Evolutionary conservation across 176 grass and related monocot genomes (phyloP).

Genomic region (Bothriochloa decipiens): DNA sequence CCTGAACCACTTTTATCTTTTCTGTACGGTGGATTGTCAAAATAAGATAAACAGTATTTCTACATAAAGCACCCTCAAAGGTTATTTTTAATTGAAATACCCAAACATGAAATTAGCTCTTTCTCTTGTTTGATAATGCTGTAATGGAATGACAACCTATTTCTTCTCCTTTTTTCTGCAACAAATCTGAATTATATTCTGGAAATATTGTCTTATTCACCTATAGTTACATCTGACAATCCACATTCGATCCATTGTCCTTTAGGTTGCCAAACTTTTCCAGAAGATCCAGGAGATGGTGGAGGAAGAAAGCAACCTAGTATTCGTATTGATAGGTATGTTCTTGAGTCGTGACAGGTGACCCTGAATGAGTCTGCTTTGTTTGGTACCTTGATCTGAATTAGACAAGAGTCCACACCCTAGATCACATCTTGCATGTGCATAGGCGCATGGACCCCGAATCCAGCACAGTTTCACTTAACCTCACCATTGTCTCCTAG

Average conservation of each 20-base stretch:
- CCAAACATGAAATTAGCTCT: background rate
- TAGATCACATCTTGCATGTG: slow-evolving; percentile 25
- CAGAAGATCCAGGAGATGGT: slow-evolving; percentile 99
- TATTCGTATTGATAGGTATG: slow-evolving; percentile 98
- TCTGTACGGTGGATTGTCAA: background rate
- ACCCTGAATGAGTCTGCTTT: background rate
- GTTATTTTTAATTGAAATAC: no score
- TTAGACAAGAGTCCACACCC: background rate
- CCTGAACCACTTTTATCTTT: background rate
- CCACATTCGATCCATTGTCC: background rate
- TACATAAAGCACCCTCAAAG: background rate
- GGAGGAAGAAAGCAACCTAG: slow-evolving; percentile 94
- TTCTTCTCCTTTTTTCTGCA: background rate
- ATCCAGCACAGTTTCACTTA: slow-evolving; percentile 1
- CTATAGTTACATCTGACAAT: slow-evolving; percentile 31
- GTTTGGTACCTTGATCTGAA: slow-evolving; percentile 8
- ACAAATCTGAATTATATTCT: background rate
- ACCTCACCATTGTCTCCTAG: background rate
- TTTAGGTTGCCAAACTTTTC: slow-evolving; percentile 98
- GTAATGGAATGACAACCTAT: background rate
- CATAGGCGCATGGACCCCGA: background rate
- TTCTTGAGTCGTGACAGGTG: slow-evolving; percentile 15
- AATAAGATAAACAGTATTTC: background rate
- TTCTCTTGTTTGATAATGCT: background rate
- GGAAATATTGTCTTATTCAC: slow-evolving; percentile 23